Evolutionary conservation across 2,329 filamentous ascomycete genomes (phyloP), one percentile per base, ranked within the genome.

Genomic region (Daldinia eschscholtzii): DNA sequence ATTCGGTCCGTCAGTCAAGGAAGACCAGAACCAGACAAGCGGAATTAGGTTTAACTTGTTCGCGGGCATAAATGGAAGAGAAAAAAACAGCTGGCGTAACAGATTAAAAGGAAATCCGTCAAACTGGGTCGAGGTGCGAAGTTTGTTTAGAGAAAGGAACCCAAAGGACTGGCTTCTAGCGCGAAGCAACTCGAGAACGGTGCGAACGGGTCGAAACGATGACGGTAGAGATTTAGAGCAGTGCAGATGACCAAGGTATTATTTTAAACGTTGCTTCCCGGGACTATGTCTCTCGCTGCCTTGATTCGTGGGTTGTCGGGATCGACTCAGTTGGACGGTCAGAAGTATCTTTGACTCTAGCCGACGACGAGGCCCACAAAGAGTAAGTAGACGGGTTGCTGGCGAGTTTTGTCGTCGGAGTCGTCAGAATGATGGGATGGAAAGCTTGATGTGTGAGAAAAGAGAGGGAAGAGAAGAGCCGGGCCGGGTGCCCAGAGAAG

Each of bases 41-140:
- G 65, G 56, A 57, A 65, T 61, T 67, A 59, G 60, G 60, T 65
- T 56, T 56, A 56, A 62, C 63, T 67, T 64, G 70, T 15, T 67
- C 46, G 58, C 53, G 61, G 50, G 57, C 63, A 69, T 70, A 56
- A 61, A 68, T 59, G 50, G 64, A 33, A 35, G 61, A 57, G 61
- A 64, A 23, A 42, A 65, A 33, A 28, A 23, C 26, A 15, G 58
- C 20, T 65, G 66, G 55, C 42, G 56, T 65, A 60, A 64, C 48
- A 39, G 26, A 28, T 52, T 55, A 65, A 64, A 39, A 64, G 57
- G 48, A 68, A 68, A 65, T 68, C 75, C 73, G 73, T 75, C 65
- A 68, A 67, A 70, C 68, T 74, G 75, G 75, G 74, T 72, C 73
- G 71, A 65, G 55, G 70, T 35, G 55, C 61, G 65, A 74, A 76